Percentiles rank a stretch among this genome's conserved stretches.
These are phyloP conservation scores for Micromonas commoda DNA, from an alignment of 139 green algal genomes.

Conservation along the genomic window DNA sequence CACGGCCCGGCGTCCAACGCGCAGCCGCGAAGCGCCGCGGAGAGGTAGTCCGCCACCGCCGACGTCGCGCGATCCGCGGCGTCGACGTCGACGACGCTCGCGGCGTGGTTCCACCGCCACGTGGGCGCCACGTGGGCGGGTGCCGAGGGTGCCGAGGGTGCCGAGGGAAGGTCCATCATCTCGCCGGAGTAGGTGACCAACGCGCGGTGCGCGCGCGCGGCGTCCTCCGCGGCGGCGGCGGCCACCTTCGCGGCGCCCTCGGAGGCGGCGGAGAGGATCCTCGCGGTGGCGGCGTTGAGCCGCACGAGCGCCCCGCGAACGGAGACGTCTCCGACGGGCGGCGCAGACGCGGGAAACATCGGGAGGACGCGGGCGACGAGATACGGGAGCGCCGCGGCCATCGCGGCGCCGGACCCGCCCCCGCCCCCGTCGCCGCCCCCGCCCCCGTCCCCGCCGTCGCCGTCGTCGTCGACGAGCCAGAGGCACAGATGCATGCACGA, in stretches of 20 bases:
- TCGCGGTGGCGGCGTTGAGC: not conserved
- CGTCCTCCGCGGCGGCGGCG: not conserved
- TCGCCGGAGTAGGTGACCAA: too few species aligned
- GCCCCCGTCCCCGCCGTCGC: not conserved
- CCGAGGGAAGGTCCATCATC: too few species aligned
- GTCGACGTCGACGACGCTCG: not conserved
- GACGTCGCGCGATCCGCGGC: not conserved
- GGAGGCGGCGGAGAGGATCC: not conserved
- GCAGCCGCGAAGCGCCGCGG: not conserved
- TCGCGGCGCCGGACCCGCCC: not conserved
- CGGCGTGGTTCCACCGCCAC: too few species aligned
- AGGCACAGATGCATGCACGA: not conserved
- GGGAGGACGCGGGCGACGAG: not conserved
- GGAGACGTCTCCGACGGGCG: not conserved
- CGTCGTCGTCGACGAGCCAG: not conserved
- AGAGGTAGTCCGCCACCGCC: not conserved
- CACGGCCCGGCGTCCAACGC: not conserved
- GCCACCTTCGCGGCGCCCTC: not conserved
- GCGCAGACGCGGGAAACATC: conserved; percentile 1
- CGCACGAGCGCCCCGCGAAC: not conserved
- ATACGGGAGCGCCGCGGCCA: not conserved
- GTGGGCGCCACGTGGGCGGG: too few species aligned
- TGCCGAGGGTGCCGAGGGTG: too few species aligned
- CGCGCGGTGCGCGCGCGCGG: too few species aligned
- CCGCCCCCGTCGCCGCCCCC: not conserved